Evolutionary conservation across 1,139 yeast species (phyloP), one percentile per base, ranked within the genome.

Genomic region (Blastobotrys petasosporus): DNA sequence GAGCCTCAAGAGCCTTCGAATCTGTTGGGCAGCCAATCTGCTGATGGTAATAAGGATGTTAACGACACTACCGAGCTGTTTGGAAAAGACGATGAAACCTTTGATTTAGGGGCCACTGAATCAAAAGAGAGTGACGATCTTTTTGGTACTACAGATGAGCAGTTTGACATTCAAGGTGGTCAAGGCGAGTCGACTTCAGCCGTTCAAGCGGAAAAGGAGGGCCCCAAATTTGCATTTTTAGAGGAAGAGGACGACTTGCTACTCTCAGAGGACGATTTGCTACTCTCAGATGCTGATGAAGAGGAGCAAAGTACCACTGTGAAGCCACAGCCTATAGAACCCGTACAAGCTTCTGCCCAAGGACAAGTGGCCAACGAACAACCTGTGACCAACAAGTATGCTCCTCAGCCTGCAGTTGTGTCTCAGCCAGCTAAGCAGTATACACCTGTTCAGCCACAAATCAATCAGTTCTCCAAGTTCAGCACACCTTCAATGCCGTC

Each of bases 181-280:
- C 33, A 4, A 16, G n/a, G 4, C 10, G 16, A n/a, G 16, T 32
- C 17, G 13, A 9, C 16, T 31, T 5, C 33, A 5, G 33, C 33
- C 5, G 15, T 8, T 5, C 15, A 31, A 31, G 15, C 33, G 33
- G 15, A 31, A 8, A 13, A n/a, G 12, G 33, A n/a, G 5, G 33
- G 15, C 15, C 33, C 33, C 8, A 31, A 31, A 10, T 55, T 71
- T 38, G 69, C 71, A 9, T 69, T 74, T 49, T 55, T 72, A 54
- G 75, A 70, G n/a, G 64, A 69, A 41, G 82, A 77, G 47, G 79
- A 75, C 44, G 59, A 56, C 29, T 42, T 53, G 23, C 65, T 67
- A 42, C 59, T 53, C 39, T 57, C 60, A 51, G 55, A 57, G 33
- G 48, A 52, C 23, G 49, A 45, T n/a, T 42, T 53, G 23, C 65